Percentiles rank a stretch among this genome's conserved stretches.
Conservation (phyloP, 495 filamentous ascomycete genomes). For the Neurospora sp. region DNA sequence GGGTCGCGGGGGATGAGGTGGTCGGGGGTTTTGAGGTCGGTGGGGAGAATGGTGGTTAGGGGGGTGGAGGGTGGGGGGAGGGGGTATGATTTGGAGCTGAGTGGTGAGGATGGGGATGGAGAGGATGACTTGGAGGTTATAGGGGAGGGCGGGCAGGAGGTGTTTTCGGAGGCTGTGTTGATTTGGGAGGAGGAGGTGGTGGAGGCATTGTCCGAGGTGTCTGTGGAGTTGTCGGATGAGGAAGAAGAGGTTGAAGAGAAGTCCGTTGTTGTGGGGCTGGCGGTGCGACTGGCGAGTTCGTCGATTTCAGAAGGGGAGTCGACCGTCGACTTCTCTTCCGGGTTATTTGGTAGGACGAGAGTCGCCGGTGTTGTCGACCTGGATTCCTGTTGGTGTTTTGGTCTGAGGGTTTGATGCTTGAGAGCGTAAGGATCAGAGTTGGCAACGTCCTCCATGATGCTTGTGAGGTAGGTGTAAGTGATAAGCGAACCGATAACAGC, state of each 20-base stretch:
- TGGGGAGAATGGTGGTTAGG: constrained; percentile 51
- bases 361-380: background rate
- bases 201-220: background rate
- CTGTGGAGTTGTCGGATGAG: background rate
- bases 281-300: background rate
- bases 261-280: background rate
- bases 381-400: background rate
- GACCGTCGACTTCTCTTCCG: background rate
- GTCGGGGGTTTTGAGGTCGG: constrained; percentile 80
- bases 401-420: background rate
- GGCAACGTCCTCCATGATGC: background rate
- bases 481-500: too few relatives aligned
- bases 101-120: background rate
- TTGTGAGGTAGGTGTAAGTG: background rate
- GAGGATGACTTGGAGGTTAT: background rate
- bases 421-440: background rate
- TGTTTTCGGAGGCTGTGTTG: too few relatives aligned
- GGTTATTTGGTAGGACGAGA: background rate
- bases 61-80: constrained; percentile 59
- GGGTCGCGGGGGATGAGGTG: constrained; percentile 78
- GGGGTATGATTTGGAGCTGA: constrained; percentile 34
- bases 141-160: background rate
- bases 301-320: background rate
- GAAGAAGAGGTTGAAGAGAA: background rate
- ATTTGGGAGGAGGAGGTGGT: too few relatives aligned